Evolutionary conservation across 192 early-diverging fungal genomes (phyloP).

Genomic region (Linnemannia exigua): DNA sequence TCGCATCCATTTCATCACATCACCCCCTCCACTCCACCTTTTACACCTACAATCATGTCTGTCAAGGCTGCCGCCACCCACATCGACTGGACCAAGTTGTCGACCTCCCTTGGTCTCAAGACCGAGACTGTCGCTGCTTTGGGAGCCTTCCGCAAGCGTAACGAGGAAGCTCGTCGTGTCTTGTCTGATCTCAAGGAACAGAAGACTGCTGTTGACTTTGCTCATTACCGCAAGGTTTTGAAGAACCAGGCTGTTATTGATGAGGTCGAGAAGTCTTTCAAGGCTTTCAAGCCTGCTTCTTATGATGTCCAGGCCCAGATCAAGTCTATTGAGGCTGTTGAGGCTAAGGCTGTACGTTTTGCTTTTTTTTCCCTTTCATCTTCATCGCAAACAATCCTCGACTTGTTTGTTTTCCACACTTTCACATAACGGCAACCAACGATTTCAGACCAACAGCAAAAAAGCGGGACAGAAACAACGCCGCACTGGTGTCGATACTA

Average conservation of each 20-base stretch:
- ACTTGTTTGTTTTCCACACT: neutral
- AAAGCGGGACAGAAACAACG: neutral
- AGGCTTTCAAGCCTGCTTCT: slow-evolving; percentile 82
- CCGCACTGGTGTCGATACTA: neutral
- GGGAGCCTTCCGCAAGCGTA: slow-evolving; percentile 94
- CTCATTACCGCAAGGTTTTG: slow-evolving; percentile 85
- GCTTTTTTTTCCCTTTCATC: neutral
- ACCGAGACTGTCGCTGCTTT: slow-evolving; percentile 92
- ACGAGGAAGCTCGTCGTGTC: slow-evolving; percentile 89
- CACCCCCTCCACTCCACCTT: slow-evolving; percentile 5
- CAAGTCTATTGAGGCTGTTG: slow-evolving; percentile 81
- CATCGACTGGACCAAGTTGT: slow-evolving; percentile 93
- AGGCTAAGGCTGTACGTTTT: slow-evolving; percentile 80
- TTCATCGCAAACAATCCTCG: neutral
- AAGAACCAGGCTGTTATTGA: slow-evolving; percentile 94
- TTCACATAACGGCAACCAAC: neutral
- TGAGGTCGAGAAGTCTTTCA: slow-evolving; percentile 90
- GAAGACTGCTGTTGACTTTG: slow-evolving; percentile 88
- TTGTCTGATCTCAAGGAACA: slow-evolving; percentile 89
- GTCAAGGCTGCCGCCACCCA: slow-evolving; percentile 68
- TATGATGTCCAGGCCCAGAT: slow-evolving; percentile 91
- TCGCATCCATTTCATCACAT: slow-evolving; percentile 2
- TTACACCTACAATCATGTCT: slow-evolving; percentile 42
- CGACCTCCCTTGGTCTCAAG: slow-evolving; percentile 82
- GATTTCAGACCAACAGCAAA: neutral